Percentiles rank a stretch among this genome's conserved stretches.
Evolutionary conservation across 768 basidiomycete genomes (phyloP).

Genomic region (Paxillus ammoniavirescens): DNA sequence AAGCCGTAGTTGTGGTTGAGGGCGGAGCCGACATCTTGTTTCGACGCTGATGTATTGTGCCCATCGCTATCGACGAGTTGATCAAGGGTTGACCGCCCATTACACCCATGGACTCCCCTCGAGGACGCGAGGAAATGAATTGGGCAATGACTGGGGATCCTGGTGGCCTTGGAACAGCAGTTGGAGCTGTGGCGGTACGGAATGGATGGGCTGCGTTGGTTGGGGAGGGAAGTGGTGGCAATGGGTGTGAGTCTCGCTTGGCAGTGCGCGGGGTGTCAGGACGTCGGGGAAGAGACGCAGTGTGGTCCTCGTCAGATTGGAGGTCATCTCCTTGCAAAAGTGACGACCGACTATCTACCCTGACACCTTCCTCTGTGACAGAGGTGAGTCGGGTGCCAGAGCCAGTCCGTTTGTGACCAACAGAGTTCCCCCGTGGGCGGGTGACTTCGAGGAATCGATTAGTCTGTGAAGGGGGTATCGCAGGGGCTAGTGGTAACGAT

Average conservation of each 20-base stretch:
- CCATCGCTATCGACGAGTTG: conserved; percentile 56
- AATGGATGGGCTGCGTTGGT: conserved; percentile 30
- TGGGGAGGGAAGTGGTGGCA: conserved; percentile 64
- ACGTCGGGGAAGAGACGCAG: conserved; percentile 28
- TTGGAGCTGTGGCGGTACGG: conserved; percentile 23
- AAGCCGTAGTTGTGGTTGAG: conserved; percentile 22
- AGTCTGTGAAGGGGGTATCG: conserved; percentile 31
- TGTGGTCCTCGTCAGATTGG: conserved; percentile 32
- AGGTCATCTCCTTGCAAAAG: conserved; percentile 23
- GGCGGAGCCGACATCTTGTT: conserved; percentile 65
- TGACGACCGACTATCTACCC: conserved; percentile 33
- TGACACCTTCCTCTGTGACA: conserved; percentile 57
- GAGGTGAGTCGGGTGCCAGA: conserved; percentile 57
- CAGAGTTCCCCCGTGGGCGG: conserved; percentile 48
- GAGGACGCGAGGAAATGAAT: conserved; percentile 46
- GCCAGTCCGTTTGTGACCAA: conserved; percentile 52
- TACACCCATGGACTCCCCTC: conserved; percentile 50
- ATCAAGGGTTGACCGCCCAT: conserved; percentile 43
- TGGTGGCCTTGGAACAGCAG: conserved; percentile 32
- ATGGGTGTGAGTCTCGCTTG: conserved; percentile 58
- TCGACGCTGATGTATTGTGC: conserved; percentile 69
- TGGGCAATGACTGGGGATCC: conserved; percentile 49
- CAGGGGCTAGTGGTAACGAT: conserved; percentile 23
- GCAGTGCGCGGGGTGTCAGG: conserved; percentile 42
- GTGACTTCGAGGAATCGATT: conserved; percentile 35